Base-by-base conservation (phyloP, 768 basidiomycete genomes). In the Suillus clintonianus region DNA sequence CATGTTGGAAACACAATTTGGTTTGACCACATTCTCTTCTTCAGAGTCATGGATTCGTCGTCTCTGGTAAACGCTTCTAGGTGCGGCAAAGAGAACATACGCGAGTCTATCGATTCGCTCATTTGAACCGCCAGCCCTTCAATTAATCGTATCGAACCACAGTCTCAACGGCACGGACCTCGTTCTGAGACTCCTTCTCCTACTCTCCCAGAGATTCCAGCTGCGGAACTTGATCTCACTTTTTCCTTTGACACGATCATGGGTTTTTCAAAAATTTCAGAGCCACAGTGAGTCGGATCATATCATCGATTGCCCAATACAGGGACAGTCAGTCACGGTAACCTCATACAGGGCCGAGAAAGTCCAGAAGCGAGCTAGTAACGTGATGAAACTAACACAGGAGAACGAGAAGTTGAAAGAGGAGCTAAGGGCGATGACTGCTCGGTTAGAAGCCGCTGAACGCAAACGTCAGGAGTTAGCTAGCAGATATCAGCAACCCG, bases 391-490 rank as follows among this genome's bases (percentile, higher is more conserved):
- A 71, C 80, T 94, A 41, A 82, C 89, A 24, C 82, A 89, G 78
- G 91, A 94, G 81, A 89, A 92, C 74, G 89, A 90, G 74, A 89
- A 87, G 74, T 79, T 94, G 64, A 87, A 89, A 76, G 88, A 83
- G 57, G 87, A 92, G 76, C 82, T 94, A 70, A 86, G 82, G 71
- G 89, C 86, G 57, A 89, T 93, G 88, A 82, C 84, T 22, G 89
- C 89, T 65, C 78, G 90, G 68, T 79, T 93, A 67, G 89, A 91
- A 77, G 88, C 88, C 15, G 89, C 88, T 22, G 91, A 92, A 76
- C 83, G 85, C 62, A 83, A 82, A 66, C 84, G 86, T 69, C 73
- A 68, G 57, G 80, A 83, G 70, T 70, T 83, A 53, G 72, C 64
- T 42, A 77, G 78, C 66, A 80, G 82, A 68, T 75, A 85, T 60